Evolutionary conservation across 352 stramenopile species (phyloP).

Genomic region (Pelagophyceae sp.): DNA sequence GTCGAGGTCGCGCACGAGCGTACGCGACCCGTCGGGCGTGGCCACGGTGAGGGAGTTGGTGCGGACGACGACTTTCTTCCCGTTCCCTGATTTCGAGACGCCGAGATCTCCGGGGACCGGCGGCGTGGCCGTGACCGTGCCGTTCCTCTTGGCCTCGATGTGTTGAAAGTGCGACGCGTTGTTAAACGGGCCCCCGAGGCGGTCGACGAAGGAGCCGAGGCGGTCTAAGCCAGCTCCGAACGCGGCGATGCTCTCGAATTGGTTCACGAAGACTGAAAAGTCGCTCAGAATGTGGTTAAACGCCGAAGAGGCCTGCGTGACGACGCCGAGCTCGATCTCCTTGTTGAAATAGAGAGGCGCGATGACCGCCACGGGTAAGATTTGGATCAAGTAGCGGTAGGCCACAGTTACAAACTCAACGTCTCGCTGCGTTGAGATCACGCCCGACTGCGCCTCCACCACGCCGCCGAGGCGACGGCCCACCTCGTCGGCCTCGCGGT

Average conservation of each 20-base stretch:
- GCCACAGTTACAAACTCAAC: conserved; percentile 66
- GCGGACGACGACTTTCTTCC: too few species aligned
- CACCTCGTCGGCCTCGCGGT: conserved; percentile 51
- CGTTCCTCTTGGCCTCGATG: too few species aligned
- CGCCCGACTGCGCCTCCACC: conserved; percentile 48
- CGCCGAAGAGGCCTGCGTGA: conserved; percentile 42
- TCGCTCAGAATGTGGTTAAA: conserved; percentile 71
- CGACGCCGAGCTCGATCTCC: conserved; percentile 56
- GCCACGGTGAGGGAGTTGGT: conserved; percentile 41
- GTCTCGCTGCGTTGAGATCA: conserved; percentile 56
- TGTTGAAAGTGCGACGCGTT: too few species aligned
- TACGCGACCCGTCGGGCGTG: conserved; percentile 50
- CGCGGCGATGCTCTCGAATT: conserved; percentile 55
- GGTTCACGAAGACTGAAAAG: conserved; percentile 62
- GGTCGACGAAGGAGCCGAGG: conserved; percentile 53
- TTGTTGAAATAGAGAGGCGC: conserved; percentile 64
- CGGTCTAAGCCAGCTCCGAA: conserved; percentile 64
- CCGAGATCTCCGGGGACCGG: too few species aligned
- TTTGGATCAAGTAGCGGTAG: conserved; percentile 55
- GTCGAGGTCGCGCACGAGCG: conserved; percentile 46
- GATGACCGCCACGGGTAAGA: conserved; percentile 52
- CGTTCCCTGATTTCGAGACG: too few species aligned
- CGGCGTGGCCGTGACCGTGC: too few species aligned
- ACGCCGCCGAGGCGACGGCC: conserved; percentile 44
- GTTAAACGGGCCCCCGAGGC: too few species aligned